Evolutionary conservation across 495 filamentous ascomycete species (phyloP).

Genomic region (Xylaria telfairii): DNA sequence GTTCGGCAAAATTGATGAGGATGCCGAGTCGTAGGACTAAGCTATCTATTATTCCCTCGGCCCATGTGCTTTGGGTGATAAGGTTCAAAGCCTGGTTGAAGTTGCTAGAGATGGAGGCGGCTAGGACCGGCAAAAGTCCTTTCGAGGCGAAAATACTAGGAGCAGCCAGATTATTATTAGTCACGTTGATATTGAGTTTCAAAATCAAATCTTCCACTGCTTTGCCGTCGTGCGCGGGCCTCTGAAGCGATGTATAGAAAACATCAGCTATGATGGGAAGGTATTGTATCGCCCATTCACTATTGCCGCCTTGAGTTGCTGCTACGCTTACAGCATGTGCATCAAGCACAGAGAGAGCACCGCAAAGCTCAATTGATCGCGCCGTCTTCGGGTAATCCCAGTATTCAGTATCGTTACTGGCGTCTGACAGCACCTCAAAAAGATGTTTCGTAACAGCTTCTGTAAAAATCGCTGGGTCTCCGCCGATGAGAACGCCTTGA

Average conservation of each 20-base stretch:
- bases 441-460: conserved; percentile 54
- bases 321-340: conserved; percentile 50
- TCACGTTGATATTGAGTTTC: conserved; percentile 82
- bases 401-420: conserved; percentile 37
- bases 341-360: conserved; percentile 49
- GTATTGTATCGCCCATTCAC: conserved; percentile 47
- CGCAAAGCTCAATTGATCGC: conserved; percentile 46
- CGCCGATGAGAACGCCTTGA: conserved; percentile 52
- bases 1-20: conserved; percentile 89
- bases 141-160: conserved; percentile 69
- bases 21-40: conserved; percentile 82
- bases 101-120: conserved; percentile 46
- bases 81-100: conserved; percentile 53
- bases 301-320: conserved; percentile 38
- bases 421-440: conserved; percentile 55
- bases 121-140: conserved; percentile 62
- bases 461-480: conserved; percentile 55
- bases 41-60: conserved; percentile 62
- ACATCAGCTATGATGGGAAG: conserved; percentile 48
- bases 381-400: conserved; percentile 42
- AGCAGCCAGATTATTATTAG: conserved; percentile 76
- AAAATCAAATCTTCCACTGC: conserved; percentile 55
- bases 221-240: conserved; percentile 39
- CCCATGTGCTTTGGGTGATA: conserved; percentile 44
- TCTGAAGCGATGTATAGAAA: conserved; percentile 41